Percentiles rank a stretch among this genome's conserved stretches.
phyloP scores from a whole-genome alignment of 257 asterid species.

The Phtheirospermum japonicum region DNA sequence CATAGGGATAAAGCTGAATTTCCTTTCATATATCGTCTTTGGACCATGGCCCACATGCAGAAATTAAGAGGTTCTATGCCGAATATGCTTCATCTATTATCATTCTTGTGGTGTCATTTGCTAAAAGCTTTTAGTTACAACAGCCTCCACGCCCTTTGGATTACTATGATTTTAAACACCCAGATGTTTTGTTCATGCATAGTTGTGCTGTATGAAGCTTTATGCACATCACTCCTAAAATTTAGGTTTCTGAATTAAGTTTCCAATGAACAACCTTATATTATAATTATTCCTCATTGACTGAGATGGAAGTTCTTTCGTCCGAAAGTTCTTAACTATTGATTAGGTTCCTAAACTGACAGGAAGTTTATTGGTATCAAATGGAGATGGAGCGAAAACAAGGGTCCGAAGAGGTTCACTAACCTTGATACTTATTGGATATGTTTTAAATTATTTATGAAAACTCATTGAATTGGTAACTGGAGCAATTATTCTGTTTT shows the following conservation, averaged over 20 bases:
- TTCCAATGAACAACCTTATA: neutral
- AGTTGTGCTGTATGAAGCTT: slow-evolving; percentile 2
- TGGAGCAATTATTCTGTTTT: neutral
- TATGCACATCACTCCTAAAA: neutral
- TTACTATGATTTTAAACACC: slow-evolving; percentile 1
- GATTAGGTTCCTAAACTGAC: slow-evolving; percentile 86
- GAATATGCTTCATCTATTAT: slow-evolving; percentile 1
- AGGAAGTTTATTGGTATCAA: slow-evolving; percentile 82
- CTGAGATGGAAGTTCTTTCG: slow-evolving; percentile 40
- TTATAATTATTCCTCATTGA: neutral
- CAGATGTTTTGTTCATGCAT: too few relatives aligned
- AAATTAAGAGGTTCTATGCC: slow-evolving; percentile 1
- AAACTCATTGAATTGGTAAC: slow-evolving; percentile 3
- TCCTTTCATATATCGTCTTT: slow-evolving; percentile 5
- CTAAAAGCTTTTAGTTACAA: slow-evolving; percentile 14
- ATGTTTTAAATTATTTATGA: slow-evolving; percentile 9
- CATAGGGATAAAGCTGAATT: slow-evolving; percentile 9
- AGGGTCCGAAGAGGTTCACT: slow-evolving; percentile 86
- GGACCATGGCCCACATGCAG: neutral
- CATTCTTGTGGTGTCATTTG: slow-evolving; percentile 9
- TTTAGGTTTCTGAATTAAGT: neutral
- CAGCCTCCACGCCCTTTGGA: neutral
- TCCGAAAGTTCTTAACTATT: slow-evolving; percentile 7
- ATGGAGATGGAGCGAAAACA: slow-evolving; percentile 87
- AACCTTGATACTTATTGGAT: slow-evolving; percentile 17